phyloP scores from a whole-genome alignment of 1,139 yeast species.

The Saccharomyces hybrid region DNA sequence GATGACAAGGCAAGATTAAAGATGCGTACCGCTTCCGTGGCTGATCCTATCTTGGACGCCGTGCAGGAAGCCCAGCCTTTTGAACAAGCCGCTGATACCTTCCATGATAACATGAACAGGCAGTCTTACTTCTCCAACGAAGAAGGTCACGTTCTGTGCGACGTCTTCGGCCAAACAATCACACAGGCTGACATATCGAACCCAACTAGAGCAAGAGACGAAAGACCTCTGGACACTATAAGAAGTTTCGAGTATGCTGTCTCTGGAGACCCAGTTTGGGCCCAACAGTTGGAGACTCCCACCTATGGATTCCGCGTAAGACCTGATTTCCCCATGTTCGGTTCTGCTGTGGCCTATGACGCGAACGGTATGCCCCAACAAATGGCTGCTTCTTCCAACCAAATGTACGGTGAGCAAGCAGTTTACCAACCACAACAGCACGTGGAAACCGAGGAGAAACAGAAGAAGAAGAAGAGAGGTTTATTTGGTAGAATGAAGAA shows the following conservation, averaged over 20 bases:
- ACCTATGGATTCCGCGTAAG: conserved; percentile 74
- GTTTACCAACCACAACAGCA: conserved; percentile 50
- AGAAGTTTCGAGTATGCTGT: conserved; percentile 87
- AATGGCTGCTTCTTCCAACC: not conserved
- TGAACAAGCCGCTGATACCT: conserved; percentile 52
- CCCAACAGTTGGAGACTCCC: conserved; percentile 72
- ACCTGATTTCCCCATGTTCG: conserved; percentile 40
- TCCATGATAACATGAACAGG: conserved; percentile 26
- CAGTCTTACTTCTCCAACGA: conserved; percentile 25
- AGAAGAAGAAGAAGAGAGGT: conserved; percentile 59
- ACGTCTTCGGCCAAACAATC: conserved; percentile 78
- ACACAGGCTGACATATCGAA: conserved; percentile 74
- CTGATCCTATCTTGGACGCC: conserved; percentile 84
- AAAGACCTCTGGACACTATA: conserved; percentile 93
- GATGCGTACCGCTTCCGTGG: conserved; percentile 53
- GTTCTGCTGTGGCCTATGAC: conserved; percentile 53
- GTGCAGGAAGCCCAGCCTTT: conserved; percentile 95
- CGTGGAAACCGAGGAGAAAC: conserved; percentile 13
- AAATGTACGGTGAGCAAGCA: conserved; percentile 41
- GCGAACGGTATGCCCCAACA: conserved; percentile 19
- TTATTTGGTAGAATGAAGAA: conserved; percentile 63
- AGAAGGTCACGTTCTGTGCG: conserved; percentile 41
- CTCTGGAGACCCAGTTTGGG: conserved; percentile 72
- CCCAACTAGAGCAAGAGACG: conserved; percentile 88
- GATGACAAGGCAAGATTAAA: conserved; percentile 43